Conservation (phyloP, 768 basidiomycete genomes). For the Clavulina sp. region DNA sequence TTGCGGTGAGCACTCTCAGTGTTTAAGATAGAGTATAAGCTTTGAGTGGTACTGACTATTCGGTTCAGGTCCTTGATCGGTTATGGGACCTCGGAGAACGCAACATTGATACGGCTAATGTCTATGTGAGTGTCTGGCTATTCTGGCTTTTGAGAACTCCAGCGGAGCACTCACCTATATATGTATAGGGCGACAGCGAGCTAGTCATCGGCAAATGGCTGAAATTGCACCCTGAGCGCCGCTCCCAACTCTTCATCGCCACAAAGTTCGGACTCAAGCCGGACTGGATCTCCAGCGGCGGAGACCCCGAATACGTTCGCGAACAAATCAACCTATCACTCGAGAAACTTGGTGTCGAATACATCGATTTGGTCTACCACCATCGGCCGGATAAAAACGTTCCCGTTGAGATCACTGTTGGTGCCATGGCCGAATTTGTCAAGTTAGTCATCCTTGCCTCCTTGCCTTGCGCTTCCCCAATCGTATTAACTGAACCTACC, state of each 20-base stretch:
- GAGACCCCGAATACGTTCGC: conserved; percentile 11
- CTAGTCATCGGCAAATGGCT: conserved; percentile 34
- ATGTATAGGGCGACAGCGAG: conserved; percentile 24
- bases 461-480: not conserved
- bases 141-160: no score
- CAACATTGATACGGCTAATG: conserved; percentile 25
- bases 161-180: not conserved
- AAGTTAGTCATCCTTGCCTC: not conserved
- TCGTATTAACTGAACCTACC: no score
- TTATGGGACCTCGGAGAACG: conserved; percentile 27
- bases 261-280: conserved; percentile 30
- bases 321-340: conserved; percentile 9
- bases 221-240: conserved; percentile 32
- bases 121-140: not conserved
- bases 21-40: no score
- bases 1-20: conserved; percentile 26
- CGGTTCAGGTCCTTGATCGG: conserved; percentile 26
- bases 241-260: conserved; percentile 38
- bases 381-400: conserved; percentile 13
- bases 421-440: conserved; percentile 12
- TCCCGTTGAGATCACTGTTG: conserved; percentile 14
- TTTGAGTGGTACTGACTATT: not conserved
- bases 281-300: not conserved
- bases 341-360: conserved; percentile 9
- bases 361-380: conserved; percentile 11